These are phyloP conservation scores for Umbelopsis sp. DNA, from an alignment of 192 early-diverging fungal species.

Conservation along the genomic window DNA sequence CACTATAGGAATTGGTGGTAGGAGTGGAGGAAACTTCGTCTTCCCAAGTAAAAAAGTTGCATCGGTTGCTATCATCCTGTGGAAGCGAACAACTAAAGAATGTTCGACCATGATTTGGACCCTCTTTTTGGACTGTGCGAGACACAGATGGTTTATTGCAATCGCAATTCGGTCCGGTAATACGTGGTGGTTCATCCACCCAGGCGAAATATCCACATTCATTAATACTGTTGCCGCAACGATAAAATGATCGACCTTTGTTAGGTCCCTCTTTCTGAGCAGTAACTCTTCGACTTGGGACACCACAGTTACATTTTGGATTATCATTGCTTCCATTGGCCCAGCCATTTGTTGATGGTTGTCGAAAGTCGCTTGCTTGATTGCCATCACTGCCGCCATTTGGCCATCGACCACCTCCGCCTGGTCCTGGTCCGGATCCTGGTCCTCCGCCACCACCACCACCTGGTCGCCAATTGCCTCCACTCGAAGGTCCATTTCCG, in stretches of 20 bases:
- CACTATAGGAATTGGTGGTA: no score
- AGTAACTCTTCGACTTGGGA: neutral
- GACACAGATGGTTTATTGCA: slow-evolving; percentile 42
- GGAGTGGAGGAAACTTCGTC: slow-evolving; percentile 33
- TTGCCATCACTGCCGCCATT: slow-evolving; percentile 7
- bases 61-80: slow-evolving; percentile 32
- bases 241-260: slow-evolving; percentile 26
- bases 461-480: neutral
- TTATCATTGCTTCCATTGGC: neutral
- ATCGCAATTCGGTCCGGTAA: slow-evolving; percentile 34
- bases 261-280: slow-evolving; percentile 25
- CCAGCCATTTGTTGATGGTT: neutral
- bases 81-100: slow-evolving; percentile 50
- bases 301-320: neutral
- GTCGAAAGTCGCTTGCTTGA: no score
- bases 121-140: slow-evolving; percentile 45
- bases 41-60: slow-evolving; percentile 63
- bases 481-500: neutral
- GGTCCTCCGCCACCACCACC: slow-evolving; percentile 16
- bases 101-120: slow-evolving; percentile 53
- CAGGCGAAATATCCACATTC: slow-evolving; percentile 28
- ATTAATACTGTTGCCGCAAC: slow-evolving; percentile 25
- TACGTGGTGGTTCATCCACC: neutral
- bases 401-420: neutral
- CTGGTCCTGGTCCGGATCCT: slow-evolving; percentile 3